These are phyloP conservation scores for Pythium diclinum DNA, from an alignment of 352 stramenopile species.

Conservation along the genomic window DNA sequence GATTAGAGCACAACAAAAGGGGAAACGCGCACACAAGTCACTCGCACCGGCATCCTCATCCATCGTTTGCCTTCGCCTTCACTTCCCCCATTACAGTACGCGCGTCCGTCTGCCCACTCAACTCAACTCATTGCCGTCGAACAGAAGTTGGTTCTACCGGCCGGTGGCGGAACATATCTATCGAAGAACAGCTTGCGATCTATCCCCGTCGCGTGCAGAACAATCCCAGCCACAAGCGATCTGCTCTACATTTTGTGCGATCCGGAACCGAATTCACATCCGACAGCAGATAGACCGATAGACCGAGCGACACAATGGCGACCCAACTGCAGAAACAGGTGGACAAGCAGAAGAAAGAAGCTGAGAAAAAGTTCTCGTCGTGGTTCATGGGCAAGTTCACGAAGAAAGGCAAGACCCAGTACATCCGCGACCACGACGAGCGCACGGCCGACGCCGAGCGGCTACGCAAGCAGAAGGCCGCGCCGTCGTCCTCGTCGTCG, in stretches of 20 bases:
- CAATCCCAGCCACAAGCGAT: background rate
- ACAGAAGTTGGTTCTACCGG: background rate
- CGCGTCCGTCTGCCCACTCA: background rate
- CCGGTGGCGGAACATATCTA: background rate
- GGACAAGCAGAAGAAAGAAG: constrained; percentile 51
- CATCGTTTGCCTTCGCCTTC: background rate
- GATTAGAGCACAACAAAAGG: background rate
- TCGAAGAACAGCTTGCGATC: background rate
- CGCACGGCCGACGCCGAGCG: constrained; percentile 36
- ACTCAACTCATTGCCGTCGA: background rate
- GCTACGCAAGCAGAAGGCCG: constrained; percentile 30
- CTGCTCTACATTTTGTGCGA: background rate
- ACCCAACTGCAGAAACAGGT: constrained; percentile 47
- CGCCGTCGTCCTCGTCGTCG: constrained; percentile 38
- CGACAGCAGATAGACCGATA: background rate
- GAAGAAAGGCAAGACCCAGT: constrained; percentile 48
- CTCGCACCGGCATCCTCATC: background rate
- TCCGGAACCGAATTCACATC: background rate
- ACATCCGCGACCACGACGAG: constrained; percentile 61
- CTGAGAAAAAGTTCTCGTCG: constrained; percentile 55
- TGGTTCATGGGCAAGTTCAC: constrained; percentile 73
- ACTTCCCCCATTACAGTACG: background rate
- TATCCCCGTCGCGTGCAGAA: background rate
- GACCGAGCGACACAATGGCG: constrained; percentile 3
- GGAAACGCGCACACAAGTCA: background rate